Base-by-base conservation (phyloP, 768 basidiomycete species). In the Hygrocybe punicea region DNA sequence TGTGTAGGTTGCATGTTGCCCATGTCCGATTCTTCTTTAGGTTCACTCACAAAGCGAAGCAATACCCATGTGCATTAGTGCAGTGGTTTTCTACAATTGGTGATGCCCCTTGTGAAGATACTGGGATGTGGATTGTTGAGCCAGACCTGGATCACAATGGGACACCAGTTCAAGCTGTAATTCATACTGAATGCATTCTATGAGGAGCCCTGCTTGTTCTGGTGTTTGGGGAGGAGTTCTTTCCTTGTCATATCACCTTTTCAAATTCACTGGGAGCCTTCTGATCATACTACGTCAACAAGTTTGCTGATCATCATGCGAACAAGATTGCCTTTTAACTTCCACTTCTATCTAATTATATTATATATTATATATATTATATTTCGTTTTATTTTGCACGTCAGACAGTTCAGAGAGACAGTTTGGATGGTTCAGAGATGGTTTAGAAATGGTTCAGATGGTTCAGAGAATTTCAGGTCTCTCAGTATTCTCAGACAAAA, bases 261-360 rank as follows among this genome's bases (percentile, higher is more conserved):
- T 25, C 21, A 24, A 14, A 68, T n/a, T 67, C 65, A 4, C 57
- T 72, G 1, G 60, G 69, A 35, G 44, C 60, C 11, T 71, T 71
- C 54, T 16, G 55, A 2, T 50, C 52, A 2, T 71, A 53, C 59
- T 72, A 67, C 59, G 56, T 74, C 1, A 74, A 71, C 46, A 68
- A 65, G 34, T 72, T 64, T 50, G 65, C 65, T 11, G 71, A 74
- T 47, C 64, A 72, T 54, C 71, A 73, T 58, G 47, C 65, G 11
- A 56, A 72, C 55, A 65, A 71, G 55, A 64, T 71, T 44, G 54
- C 61, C 42, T 68, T 64, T 49, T 66, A 53, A 52, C 33, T 47
- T 29, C 29, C 29, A 29, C 29, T 29, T 29, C 29, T 29, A 29
- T 29, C 29, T 29, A 29, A 29, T 29, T 29, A 29, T 29, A 29